A percentile compares a stretch with the other conserved stretches of the same genome.
These are phyloP conservation scores for Trichoderma citrinoviride DNA, from an alignment of 2,329 filamentous ascomycete genomes.

Conservation along the genomic window DNA sequence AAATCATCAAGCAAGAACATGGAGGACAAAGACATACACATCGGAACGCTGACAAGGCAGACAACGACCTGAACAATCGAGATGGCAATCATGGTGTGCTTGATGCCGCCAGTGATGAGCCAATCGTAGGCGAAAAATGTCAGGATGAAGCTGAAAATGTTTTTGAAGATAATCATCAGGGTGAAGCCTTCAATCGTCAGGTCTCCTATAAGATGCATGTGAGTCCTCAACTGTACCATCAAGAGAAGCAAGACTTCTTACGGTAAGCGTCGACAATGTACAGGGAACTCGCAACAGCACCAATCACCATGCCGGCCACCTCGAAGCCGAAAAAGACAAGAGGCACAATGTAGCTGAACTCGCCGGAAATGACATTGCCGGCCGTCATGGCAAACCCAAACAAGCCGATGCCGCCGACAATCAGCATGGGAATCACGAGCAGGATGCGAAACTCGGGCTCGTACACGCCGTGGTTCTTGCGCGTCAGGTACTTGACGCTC, in stretches of 20 bases:
- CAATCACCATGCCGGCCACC: conserved; percentile 88
- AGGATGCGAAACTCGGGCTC: conserved; percentile 89
- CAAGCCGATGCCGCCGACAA: conserved; percentile 73
- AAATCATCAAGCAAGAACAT: background rate
- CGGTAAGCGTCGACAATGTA: conserved; percentile 94
- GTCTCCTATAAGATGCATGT: conserved; percentile 51
- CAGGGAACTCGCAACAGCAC: conserved; percentile 77
- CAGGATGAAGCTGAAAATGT: conserved; percentile 83
- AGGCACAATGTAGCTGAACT: conserved; percentile 70
- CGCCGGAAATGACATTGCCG: conserved; percentile 50
- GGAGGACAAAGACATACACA: conserved; percentile 62
- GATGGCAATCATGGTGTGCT: conserved; percentile 64
- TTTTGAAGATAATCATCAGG: conserved; percentile 89
- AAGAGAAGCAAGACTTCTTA: conserved; percentile 38
- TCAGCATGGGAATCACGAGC: conserved; percentile 76
- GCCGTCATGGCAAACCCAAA: conserved; percentile 81
- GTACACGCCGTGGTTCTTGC: conserved; percentile 74
- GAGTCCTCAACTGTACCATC: conserved; percentile 18
- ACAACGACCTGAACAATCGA: conserved; percentile 74
- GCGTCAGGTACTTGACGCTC: conserved; percentile 67
- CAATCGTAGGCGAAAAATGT: conserved; percentile 84
- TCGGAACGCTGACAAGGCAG: conserved; percentile 70
- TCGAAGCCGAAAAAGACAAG: conserved; percentile 81
- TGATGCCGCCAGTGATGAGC: conserved; percentile 65
- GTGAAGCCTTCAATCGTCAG: conserved; percentile 87